Base-by-base conservation (phyloP, 2,329 filamentous ascomycete genomes). In the Xylaria sp. region DNA sequence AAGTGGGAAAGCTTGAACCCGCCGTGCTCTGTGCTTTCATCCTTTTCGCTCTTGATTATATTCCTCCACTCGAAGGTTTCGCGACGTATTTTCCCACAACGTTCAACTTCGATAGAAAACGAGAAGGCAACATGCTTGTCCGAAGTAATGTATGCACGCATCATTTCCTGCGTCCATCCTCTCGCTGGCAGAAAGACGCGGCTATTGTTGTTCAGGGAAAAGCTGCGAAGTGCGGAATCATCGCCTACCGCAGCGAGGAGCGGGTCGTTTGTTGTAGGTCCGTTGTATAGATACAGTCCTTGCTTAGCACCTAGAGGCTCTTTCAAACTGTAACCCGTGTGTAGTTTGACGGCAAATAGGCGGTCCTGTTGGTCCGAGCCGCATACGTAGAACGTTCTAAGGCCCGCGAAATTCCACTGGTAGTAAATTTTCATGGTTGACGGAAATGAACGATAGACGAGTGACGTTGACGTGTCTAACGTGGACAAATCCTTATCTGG, bases 31-130 rank as follows among this genome's bases (percentile, higher is more conserved):
- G 59, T 66, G 3, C 32, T 61, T 3, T 70, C 67, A 32, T 60
- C 66, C 45, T 30, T 46, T 28, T 67, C 64, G 15, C 57, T 55
- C 63, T 70, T 70, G 8, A 56, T 64, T 15, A 72, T 64, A 23
- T 67, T 70, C 28, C 65, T 64, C 69, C 71, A 73, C 60, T 74
- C 70, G 53, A 74, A 74, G 34, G 46, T 32, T 53, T 66, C 65
- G 32, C 72, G 70, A 13, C 50, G 46, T 52, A 70, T 15, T 20
- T 65, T 61, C 5, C 53, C 10, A n/a, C 45, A 46, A 2, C 25
- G 39, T 2, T 59, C 63, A 3, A 70, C 58, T 36, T 73, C 71
- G 23, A 72, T 56, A 1, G 64, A 66, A 50, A 74, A 73, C 2
- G 56, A 34, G 34, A 72, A 74, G 2, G 52, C 66, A 2, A 65